These are phyloP conservation scores for Clonostachys rhizophaga DNA, from an alignment of 2,329 filamentous ascomycete species.

Conservation along the genomic window DNA sequence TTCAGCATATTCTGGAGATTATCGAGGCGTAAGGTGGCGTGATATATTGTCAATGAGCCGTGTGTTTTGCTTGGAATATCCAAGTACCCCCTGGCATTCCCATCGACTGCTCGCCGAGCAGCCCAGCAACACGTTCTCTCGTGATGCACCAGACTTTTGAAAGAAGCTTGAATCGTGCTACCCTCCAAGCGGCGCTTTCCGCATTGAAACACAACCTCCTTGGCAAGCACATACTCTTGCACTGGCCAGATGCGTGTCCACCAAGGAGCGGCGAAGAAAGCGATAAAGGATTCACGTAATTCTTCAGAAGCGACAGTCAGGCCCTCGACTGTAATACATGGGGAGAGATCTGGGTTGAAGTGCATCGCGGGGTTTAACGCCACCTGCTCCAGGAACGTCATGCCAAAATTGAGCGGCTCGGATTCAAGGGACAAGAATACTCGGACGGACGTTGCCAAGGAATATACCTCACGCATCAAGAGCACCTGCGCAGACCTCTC, in stretches of 20 bases:
- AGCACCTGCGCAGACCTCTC: conserved; percentile 1
- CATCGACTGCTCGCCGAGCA: no score
- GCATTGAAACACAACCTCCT: background rate
- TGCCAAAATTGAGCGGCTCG: background rate
- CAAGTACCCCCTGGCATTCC: no score
- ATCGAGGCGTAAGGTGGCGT: no score
- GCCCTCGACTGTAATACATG: background rate
- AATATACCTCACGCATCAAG: conserved; percentile 1
- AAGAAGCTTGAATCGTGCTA: background rate
- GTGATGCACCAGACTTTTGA: background rate
- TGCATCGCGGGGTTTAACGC: background rate
- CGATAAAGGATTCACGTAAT: background rate
- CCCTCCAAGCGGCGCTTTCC: background rate
- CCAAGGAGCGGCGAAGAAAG: background rate
- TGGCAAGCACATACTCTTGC: background rate
- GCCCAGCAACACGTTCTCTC: background rate
- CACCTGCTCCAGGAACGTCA: background rate
- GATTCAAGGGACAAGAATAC: background rate
- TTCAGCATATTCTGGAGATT: no score
- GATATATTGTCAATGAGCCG: no score
- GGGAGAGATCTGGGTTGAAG: background rate
- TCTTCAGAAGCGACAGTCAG: background rate
- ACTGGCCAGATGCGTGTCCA: background rate
- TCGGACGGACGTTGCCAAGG: background rate
- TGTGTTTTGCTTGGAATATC: no score